phyloP scores from a whole-genome alignment of 2,329 filamentous ascomycete genomes.

The Penicillium thymicola region DNA sequence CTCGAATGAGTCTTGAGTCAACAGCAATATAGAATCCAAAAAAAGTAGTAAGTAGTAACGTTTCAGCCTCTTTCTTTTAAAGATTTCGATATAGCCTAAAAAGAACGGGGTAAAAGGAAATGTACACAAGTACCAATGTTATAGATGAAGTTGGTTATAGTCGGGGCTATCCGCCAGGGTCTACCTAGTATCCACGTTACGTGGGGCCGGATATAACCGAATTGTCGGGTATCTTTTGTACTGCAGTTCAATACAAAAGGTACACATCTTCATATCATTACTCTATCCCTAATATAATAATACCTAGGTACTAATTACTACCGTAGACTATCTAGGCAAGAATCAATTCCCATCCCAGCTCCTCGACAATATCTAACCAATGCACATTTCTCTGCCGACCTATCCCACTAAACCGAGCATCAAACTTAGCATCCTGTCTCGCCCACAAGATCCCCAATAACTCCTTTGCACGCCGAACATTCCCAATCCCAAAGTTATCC shows the following conservation, averaged over 20 bases:
- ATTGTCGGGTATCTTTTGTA: neutral
- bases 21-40: neutral
- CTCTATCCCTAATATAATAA: neutral
- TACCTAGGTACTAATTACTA: too few species aligned
- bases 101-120: too few species aligned
- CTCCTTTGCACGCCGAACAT: constrained; percentile 34
- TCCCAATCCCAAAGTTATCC: constrained; percentile 36
- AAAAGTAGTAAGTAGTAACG: too few species aligned
- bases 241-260: neutral
- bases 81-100: too few species aligned
- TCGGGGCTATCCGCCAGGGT: neutral
- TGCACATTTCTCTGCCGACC: constrained; percentile 15
- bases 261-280: neutral
- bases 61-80: too few species aligned
- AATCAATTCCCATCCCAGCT: constrained; percentile 33
- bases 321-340: constrained; percentile 22
- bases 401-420: neutral
- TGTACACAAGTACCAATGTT: neutral
- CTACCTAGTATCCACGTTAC: neutral
- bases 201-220: neutral
- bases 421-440: constrained; percentile 15
- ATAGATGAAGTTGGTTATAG: neutral
- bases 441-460: constrained; percentile 29
- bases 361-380: constrained; percentile 34
- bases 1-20: neutral